Conservation (phyloP, 1,139 yeast species). For the Yamadazyma membranifaciens region DNA sequence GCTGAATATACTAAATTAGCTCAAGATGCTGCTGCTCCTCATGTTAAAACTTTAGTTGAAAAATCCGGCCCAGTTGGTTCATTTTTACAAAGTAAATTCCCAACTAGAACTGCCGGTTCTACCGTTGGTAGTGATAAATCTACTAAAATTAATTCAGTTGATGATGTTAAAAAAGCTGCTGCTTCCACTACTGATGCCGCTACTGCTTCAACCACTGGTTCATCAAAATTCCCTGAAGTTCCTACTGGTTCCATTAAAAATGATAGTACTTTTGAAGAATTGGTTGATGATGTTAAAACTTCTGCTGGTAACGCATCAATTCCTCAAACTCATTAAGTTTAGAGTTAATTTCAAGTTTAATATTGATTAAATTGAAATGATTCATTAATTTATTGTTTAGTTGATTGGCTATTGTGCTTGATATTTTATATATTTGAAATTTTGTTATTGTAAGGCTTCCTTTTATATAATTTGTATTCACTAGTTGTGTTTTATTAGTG, state of each 20-base stretch:
- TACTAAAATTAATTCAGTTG: conserved; percentile 18
- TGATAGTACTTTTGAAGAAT: conserved; percentile 24
- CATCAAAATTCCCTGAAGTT: conserved; percentile 47
- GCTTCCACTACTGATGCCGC: not conserved
- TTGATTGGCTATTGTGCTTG: not conserved
- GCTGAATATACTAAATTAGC: conserved; percentile 50
- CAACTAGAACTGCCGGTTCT: conserved; percentile 72
- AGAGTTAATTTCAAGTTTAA: no score
- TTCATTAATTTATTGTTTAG: no score
- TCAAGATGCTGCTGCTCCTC: conserved; percentile 54
- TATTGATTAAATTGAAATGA: conserved; percentile 2
- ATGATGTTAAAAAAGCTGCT: conserved; percentile 5
- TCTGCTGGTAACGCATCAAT: conserved; percentile 12
- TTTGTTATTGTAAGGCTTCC: not conserved
- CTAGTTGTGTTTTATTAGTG: not conserved
- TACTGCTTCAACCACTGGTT: conserved; percentile 25
- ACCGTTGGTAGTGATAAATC: conserved; percentile 53
- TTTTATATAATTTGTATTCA: not conserved
- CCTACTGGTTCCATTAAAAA: conserved; percentile 36
- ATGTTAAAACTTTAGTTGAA: conserved; percentile 43
- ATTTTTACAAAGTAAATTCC: conserved; percentile 56
- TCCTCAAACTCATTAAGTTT: not conserved
- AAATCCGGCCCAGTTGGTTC: conserved; percentile 66
- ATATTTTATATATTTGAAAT: not conserved
- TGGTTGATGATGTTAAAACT: conserved; percentile 22